phyloP scores from a whole-genome alignment of 1,139 yeast species.

The Suhomyces wounanorum region DNA sequence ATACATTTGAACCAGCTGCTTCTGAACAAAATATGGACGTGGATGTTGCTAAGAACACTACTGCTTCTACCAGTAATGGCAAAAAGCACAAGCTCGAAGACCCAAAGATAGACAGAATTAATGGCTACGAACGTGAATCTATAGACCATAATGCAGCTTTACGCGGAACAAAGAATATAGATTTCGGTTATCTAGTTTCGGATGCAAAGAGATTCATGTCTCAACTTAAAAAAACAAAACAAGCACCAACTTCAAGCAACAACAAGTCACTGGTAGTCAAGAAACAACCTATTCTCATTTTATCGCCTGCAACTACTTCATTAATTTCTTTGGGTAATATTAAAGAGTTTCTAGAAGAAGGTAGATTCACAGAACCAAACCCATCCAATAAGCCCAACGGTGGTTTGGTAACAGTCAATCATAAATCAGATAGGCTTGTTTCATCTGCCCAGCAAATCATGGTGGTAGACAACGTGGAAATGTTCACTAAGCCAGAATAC shows the following conservation, averaged over 20 bases:
- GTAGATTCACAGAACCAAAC: conserved; percentile 65
- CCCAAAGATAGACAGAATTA: conserved; percentile 56
- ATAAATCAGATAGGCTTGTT: conserved; percentile 58
- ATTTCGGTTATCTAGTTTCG: conserved; percentile 70
- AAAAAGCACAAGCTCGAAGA: conserved; percentile 44
- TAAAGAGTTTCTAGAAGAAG: conserved; percentile 78
- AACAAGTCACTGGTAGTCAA: conserved; percentile 22
- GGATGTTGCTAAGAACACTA: conserved; percentile 9
- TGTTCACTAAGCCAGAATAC: conserved; percentile 90
- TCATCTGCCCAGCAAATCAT: conserved; percentile 60
- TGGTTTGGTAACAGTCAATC: conserved; percentile 54
- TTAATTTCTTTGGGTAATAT: conserved; percentile 78
- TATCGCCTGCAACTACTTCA: conserved; percentile 95
- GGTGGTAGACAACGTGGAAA: conserved; percentile 85
- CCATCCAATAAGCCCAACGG: conserved; percentile 38
- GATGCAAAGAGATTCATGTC: conserved; percentile 68
- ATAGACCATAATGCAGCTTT: conserved; percentile 79
- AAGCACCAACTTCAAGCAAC: conserved; percentile 14
- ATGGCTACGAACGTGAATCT: conserved; percentile 63
- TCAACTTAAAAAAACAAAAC: conserved; percentile 49
- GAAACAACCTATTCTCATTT: conserved; percentile 87
- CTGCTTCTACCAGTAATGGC: not conserved
- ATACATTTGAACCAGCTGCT: conserved; percentile 3
- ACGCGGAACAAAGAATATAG: conserved; percentile 74
- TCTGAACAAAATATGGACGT: conserved; percentile 1